Base-by-base conservation (phyloP, 371 early-diverging fungal species). In the Vittaforma corneae region DNA sequence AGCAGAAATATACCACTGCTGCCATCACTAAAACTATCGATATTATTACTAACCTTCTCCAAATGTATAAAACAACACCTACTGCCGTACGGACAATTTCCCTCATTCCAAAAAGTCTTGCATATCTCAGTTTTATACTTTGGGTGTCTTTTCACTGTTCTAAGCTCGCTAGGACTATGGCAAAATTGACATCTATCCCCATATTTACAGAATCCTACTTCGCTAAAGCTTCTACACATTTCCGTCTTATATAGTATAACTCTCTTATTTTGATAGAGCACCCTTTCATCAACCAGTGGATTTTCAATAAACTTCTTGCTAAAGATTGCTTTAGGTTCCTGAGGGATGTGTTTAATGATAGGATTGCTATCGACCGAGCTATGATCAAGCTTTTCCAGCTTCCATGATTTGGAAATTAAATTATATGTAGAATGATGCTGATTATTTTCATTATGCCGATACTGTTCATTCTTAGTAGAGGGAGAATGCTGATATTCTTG, bases 181-280 rank as follows among this genome's bases (percentile, higher is more conserved):
- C 92, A 93, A 84, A 92, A 95, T 71, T 92, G 89, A 79, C 96
- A 95, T 79, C 88, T 87, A 28, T 81, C 82, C 1, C 87, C 89
- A 77, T 92, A 94, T 65, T 85, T 83, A 82, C 96, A 95, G n/a
- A 81, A 76, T 2, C 88, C 87, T 5, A 84, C 86, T 59, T 88
- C 88, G 77, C 84, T 85, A 81, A 85, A 88, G 35, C 87, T 86
- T 34, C 89, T 83, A 74, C 95, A 94, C 56, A 92, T 82, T 79
- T 94, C 94, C 1, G 94, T 94, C 81, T 92, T 92, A 83, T 90
- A 94, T 6, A 93, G 79, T 40, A 83, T 83, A 3, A 81, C 71
- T 59, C 85, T 84, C 56, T 87, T 85, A 37, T 73, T 76, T 9
- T 35, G 24, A 42, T 54, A 53, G 54, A 50, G 51, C 6, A 63